A percentile compares a stretch with the other conserved stretches of the same genome.
These are phyloP conservation scores for Fusarium hostae DNA, from an alignment of 2,329 filamentous ascomycete genomes.

Conservation along the genomic window DNA sequence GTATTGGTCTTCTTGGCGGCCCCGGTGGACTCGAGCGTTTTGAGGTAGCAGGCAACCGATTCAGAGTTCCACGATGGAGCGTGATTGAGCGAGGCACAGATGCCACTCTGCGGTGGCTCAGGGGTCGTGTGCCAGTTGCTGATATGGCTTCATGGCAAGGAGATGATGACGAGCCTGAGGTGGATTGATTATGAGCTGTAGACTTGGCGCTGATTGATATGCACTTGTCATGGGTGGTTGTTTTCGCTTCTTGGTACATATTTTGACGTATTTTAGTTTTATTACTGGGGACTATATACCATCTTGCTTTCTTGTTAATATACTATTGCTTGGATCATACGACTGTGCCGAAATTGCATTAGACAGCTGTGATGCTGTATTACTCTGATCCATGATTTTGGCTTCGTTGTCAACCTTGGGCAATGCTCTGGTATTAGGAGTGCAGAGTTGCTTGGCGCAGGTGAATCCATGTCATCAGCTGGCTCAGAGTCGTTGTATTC, in stretches of 20 bases:
- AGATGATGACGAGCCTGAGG: slow-evolving; percentile 52
- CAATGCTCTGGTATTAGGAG: too few relatives aligned
- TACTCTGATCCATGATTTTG: too few relatives aligned
- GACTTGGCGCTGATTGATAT: not conserved
- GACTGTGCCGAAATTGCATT: too few relatives aligned
- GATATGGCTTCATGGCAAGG: slow-evolving; percentile 68
- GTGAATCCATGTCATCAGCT: too few relatives aligned
- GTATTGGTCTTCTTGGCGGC: slow-evolving; percentile 80
- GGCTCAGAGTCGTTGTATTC: too few relatives aligned
- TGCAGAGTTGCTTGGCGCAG: too few relatives aligned
- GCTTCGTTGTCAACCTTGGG: too few relatives aligned
- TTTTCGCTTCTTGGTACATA: slow-evolving; percentile 30
- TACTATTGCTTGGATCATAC: not conserved
- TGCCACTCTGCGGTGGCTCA: slow-evolving; percentile 81
- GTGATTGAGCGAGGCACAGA: slow-evolving; percentile 89
- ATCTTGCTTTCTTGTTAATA: slow-evolving; percentile 17
- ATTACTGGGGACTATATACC: slow-evolving; percentile 30
- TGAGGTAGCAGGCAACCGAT: slow-evolving; percentile 86
- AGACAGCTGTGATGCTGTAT: too few relatives aligned
- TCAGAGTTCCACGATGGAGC: slow-evolving; percentile 86
- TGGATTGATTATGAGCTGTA: slow-evolving; percentile 31
- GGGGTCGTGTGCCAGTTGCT: slow-evolving; percentile 75
- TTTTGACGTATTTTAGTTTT: slow-evolving; percentile 25
- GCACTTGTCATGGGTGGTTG: not conserved
- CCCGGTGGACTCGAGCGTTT: slow-evolving; percentile 69